Base-by-base conservation (phyloP, 2,329 filamentous ascomycete genomes). In the Fusarium scirpi region DNA sequence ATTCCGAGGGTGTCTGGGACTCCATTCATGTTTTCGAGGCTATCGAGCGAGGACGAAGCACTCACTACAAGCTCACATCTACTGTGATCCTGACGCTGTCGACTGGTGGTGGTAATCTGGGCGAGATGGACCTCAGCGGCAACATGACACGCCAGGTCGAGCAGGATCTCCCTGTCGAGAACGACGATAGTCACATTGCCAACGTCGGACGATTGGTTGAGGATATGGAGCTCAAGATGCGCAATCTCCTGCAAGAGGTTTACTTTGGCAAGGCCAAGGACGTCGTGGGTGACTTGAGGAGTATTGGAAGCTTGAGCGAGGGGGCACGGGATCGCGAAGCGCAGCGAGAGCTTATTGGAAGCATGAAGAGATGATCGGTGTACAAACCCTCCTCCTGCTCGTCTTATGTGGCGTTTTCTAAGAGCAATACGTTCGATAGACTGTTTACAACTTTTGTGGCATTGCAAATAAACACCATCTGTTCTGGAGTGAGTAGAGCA, bases 201-300 rank as follows among this genome's bases (percentile, higher is more conserved):
- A 99, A 99, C 82, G 93, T 98, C 65, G 96, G 96, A 62, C 88
- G 91, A 70, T 86, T 99, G 78, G 94, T 99, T 55, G 96, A 99
- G 85, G 96, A 99, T 81, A 98, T 99, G 96, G 96, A 99, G 84
- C 89, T 98, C 80, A 97, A 98, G 87, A 98, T 99, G 96, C 90
- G 96, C 72, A 99, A 99, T 82, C 82, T 98, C 81, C 85, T 99
- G 80, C 95, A 99, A 85, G 96, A 99, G 83, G 96, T 99, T 52
- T 99, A 99, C 84, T 99, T 99, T 82, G 96, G 96, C 79, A 99
- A 99, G 86, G 95, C 96, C 58, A 98, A 97, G 87, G 96, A 99
- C 82, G 94, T 99, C 5, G 95, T 99, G 6, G 96, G 95, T 58
- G 95, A 99, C 80, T 83, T 99, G 81, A 88, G 96, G 80, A 98